These are phyloP conservation scores for Prunus armeniaca DNA, from an alignment of 306 rosid genomes.

Conservation along the genomic window DNA sequence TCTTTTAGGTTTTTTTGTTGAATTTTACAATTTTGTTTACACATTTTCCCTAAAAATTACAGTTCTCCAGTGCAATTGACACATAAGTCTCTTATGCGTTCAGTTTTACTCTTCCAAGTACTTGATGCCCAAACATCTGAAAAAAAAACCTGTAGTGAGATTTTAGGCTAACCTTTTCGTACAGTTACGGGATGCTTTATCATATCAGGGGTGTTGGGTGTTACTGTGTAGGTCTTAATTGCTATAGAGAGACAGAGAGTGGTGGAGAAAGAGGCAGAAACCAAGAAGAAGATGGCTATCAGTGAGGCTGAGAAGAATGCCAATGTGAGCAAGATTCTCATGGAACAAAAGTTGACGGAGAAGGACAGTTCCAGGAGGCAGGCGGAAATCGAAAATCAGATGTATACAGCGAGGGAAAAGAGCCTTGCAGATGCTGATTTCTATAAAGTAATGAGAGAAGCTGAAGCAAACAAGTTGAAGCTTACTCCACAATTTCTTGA, in stretches of 20 bases:
- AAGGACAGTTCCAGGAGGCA: slow-evolving; percentile 68
- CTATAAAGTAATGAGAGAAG: slow-evolving; percentile 76
- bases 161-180: neutral
- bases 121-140: neutral
- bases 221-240: slow-evolving; percentile 68
- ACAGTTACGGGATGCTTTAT: neutral
- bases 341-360: slow-evolving; percentile 79
- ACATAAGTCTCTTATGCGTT: neutral
- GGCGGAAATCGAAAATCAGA: slow-evolving; percentile 75
- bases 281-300: slow-evolving; percentile 81
- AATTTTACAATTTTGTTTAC: neutral
- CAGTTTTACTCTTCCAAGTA: neutral
- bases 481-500: slow-evolving; percentile 89
- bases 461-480: slow-evolving; percentile 92
- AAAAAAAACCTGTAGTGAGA: neutral
- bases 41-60: neutral
- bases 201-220: neutral
- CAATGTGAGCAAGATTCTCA: slow-evolving; percentile 80
- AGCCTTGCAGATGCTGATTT: slow-evolving; percentile 81
- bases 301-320: slow-evolving; percentile 98
- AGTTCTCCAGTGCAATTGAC: neutral
- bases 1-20: neutral
- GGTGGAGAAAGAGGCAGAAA: slow-evolving; percentile 85
- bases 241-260: slow-evolving; percentile 77
- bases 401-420: slow-evolving; percentile 75